A percentile compares a stretch with the other conserved stretches of the same genome.
phyloP scores from a whole-genome alignment of 768 basidiomycete genomes.

The Holtermanniella nyarrowii region DNA sequence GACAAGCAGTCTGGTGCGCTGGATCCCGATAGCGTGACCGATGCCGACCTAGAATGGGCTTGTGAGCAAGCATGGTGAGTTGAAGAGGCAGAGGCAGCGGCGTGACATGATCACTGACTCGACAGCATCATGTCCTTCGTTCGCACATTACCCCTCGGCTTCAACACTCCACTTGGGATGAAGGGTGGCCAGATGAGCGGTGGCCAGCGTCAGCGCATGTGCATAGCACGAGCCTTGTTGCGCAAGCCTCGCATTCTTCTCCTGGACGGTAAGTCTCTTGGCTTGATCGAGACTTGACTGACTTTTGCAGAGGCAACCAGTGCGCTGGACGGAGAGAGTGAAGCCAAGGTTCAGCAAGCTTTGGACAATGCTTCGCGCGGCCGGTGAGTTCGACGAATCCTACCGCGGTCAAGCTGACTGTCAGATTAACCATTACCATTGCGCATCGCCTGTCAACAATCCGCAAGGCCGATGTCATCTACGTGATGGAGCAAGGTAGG shows the following conservation, averaged over 20 bases:
- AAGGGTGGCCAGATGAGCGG: constrained; percentile 34
- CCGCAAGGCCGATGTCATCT: constrained; percentile 30
- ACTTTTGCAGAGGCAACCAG: constrained; percentile 24
- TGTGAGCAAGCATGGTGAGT: constrained; percentile 25
- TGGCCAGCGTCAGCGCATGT: constrained; percentile 33
- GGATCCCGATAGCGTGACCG: constrained; percentile 10
- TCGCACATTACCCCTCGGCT: constrained; percentile 20
- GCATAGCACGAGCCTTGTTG: constrained; percentile 37
- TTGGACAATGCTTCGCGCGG: constrained; percentile 28
- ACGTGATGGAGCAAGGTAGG: constrained; percentile 33
- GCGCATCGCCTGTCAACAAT: constrained; percentile 36
- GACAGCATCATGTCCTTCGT: constrained; percentile 24
- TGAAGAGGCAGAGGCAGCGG: neutral
- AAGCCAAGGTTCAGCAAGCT: constrained; percentile 30
- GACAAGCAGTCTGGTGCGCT: constrained; percentile 12
- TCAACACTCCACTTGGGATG: constrained; percentile 34
- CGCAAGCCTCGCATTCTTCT: constrained; percentile 35
- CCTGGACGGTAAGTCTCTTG: constrained; percentile 18
- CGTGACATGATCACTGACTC: neutral
- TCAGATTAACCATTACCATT: constrained; percentile 31
- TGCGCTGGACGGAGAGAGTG: constrained; percentile 33
- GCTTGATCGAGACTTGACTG: neutral
- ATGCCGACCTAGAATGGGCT: constrained; percentile 13
- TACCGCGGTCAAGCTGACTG: neutral
- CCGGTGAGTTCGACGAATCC: constrained; percentile 9